Evolutionary conservation across 2,329 filamentous ascomycete genomes (phyloP), one percentile per base, ranked within the genome.

Genomic region (Teratosphaeria destructans): DNA sequence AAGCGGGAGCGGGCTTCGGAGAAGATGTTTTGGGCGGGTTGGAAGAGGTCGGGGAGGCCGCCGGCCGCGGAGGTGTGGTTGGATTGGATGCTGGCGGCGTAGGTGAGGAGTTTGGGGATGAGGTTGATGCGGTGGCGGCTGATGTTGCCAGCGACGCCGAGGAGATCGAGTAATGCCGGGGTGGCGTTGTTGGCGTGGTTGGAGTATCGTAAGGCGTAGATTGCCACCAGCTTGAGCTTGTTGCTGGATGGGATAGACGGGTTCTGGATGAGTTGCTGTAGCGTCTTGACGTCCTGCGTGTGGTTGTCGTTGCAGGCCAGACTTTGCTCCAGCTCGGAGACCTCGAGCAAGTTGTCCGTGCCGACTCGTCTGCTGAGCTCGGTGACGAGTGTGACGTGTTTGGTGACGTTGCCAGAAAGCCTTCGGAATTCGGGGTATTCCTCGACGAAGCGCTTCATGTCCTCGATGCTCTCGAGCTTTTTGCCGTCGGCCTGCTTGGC

Each of bases 361-460:
- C 88, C 89, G 14, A 99, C 92, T 59, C 89, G 85, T 60, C 93
- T 83, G 72, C 91, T 96, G 49, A 99, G 81, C 71, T 99, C 95
- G 0, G 91, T 91, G 26, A 99, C 94, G 26, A 99, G 78, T 0
- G 94, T 96, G 60, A 99, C 95, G 72, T 99, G 94, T 72, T 99
- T 99, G 77, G 92, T 97, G 58, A 99, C 94, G 67, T 99, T 99
- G 43, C 94, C 92, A 1, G 94, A 96, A 1, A 99, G 83, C 70
- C 96, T 95, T 60, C 94, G 86, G 74, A 99, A 99, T 72, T 99
- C 94, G 2, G 94, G 94, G 71, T 97, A 99, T 70, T 99, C 94
- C 74, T 99, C 94, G 59, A 99, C 95, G 68, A 99, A 99, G 52
- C 92, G 89, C 74, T 99, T 99, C 95, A 99, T 99, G 72, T 99